phyloP scores from a whole-genome alignment of 495 filamentous ascomycete species.

The Melanomma pulvis-pyrius region DNA sequence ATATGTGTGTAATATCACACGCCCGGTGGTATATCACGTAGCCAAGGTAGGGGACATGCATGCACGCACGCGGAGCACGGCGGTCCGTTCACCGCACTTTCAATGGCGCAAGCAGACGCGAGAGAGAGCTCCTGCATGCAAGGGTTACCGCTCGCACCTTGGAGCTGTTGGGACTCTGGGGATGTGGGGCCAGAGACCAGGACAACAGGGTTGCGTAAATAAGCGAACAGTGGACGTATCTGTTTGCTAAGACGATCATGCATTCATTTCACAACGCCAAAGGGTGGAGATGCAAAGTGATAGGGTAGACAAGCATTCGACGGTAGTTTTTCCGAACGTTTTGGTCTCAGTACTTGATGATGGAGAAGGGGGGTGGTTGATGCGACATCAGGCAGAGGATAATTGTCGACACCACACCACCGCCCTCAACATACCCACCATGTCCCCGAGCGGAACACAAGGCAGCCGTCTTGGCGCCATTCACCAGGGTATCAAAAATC shows the following conservation, averaged over 20 bases:
- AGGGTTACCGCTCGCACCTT: too few relatives aligned
- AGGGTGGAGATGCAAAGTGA: too few relatives aligned
- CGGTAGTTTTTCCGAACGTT: too few relatives aligned
- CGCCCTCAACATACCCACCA: background rate
- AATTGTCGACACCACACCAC: background rate
- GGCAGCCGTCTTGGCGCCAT: background rate
- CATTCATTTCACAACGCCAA: too few relatives aligned
- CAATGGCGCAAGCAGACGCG: background rate
- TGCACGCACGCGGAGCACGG: conserved; percentile 8
- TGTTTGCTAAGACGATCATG: too few relatives aligned
- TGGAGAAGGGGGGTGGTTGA: background rate
- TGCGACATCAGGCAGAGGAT: background rate
- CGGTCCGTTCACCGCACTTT: conserved; percentile 10
- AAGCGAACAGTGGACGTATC: too few relatives aligned
- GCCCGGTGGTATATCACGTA: background rate
- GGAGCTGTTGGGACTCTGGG: too few relatives aligned
- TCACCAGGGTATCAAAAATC: background rate
- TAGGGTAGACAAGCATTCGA: too few relatives aligned
- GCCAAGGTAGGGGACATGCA: background rate
- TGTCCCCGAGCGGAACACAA: background rate
- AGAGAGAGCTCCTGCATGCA: too few relatives aligned
- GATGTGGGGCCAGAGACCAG: too few relatives aligned
- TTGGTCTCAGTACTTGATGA: too few relatives aligned
- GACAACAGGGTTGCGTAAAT: too few relatives aligned
- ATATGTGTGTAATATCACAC: background rate